phyloP scores from a whole-genome alignment of 1,284 basidiomycete genomes.

The Mycena sp. region DNA sequence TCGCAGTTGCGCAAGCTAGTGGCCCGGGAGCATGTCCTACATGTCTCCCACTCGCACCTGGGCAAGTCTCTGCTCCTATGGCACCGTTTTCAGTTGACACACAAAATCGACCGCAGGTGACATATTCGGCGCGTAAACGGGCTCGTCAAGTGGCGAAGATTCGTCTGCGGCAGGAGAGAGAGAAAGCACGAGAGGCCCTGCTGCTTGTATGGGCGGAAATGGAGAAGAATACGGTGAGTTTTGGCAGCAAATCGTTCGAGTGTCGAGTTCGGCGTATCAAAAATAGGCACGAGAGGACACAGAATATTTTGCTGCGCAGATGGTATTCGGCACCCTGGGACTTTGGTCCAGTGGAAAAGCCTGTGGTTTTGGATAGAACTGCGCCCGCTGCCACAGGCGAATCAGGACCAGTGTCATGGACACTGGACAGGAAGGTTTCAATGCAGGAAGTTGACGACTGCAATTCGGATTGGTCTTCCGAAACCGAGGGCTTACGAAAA shows the following conservation, averaged over 20 bases:
- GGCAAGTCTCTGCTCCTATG: not conserved
- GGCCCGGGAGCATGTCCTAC: slow-evolving; percentile 8
- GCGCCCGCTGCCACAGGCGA: not conserved
- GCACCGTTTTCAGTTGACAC: not conserved
- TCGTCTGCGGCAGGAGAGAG: not conserved
- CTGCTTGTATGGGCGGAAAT: not conserved
- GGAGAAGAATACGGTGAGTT: not conserved
- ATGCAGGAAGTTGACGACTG: too few species aligned
- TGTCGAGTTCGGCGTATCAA: not conserved
- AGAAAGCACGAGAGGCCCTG: not conserved
- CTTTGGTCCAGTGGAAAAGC: not conserved
- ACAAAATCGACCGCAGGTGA: not conserved
- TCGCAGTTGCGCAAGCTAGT: slow-evolving; percentile 11
- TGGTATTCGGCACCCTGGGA: slow-evolving; percentile 2
- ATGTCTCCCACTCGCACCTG: slow-evolving; percentile 1
- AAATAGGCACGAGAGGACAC: not conserved
- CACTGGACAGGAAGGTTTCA: not conserved
- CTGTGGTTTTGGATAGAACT: not conserved
- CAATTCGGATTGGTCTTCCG: too few species aligned
- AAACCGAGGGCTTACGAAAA: too few species aligned
- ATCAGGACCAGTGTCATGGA: not conserved
- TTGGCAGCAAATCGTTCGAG: not conserved
- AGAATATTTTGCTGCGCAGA: not conserved
- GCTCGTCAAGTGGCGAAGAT: not conserved
- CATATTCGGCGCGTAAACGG: slow-evolving; percentile 3